Conservation (phyloP, 805 yeast species). For the Candida palmyrensis region DNA sequence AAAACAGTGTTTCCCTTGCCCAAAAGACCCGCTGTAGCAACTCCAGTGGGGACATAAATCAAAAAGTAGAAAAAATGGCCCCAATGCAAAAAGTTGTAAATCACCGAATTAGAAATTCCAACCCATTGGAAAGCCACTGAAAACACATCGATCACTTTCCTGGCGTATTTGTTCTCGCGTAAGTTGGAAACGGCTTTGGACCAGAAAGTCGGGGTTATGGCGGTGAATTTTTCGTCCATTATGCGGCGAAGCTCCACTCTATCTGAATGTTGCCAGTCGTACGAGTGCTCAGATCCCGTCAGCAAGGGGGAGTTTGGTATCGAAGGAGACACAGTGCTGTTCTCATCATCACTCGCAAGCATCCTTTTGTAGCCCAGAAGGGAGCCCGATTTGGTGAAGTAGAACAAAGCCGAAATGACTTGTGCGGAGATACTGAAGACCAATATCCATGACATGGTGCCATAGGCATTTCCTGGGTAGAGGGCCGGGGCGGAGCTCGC, state of each 20-base stretch:
- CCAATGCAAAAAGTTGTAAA: constrained; percentile 53
- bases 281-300: constrained; percentile 1
- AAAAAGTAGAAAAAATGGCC: constrained; percentile 59
- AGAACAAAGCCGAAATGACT: constrained; percentile 47
- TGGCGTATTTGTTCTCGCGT: constrained; percentile 31
- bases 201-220: constrained; percentile 1
- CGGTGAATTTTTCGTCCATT: constrained; percentile 6
- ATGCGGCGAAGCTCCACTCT: constrained; percentile 2
- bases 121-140: constrained; percentile 8
- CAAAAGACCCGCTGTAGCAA: constrained; percentile 63
- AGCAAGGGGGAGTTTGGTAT: background rate
- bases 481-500: constrained; percentile 53
- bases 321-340: background rate
- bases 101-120: constrained; percentile 3
- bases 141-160: constrained; percentile 28
- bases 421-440: constrained; percentile 51
- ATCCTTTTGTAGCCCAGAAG: constrained; percentile 9
- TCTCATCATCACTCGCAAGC: constrained; percentile 6
- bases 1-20: constrained; percentile 69
- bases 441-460: constrained; percentile 58
- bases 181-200: constrained; percentile 9
- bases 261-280: constrained; percentile 4
- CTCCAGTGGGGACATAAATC: constrained; percentile 52
- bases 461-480: constrained; percentile 75
- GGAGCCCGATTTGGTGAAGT: constrained; percentile 34